Evolutionary conservation across 208 protist species (phyloP), one percentile per base, ranked within the genome.

Genomic region (Trichomonas tenax): DNA sequence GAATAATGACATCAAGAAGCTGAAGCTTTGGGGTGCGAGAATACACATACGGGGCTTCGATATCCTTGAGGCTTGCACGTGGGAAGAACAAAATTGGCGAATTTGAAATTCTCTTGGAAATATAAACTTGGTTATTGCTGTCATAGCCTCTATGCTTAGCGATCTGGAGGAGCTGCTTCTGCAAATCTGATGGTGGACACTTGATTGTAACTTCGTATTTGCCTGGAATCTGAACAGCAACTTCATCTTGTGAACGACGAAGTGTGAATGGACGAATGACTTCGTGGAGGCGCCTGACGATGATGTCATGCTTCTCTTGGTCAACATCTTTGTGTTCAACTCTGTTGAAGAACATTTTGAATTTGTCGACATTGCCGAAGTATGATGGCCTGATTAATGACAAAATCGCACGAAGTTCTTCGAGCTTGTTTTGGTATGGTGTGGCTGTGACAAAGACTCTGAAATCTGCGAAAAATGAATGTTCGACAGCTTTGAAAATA

Each of bases 221-320:
- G 11, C 44, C 44, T 93, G 86, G 40, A 34, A 93, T 93, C 9
- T 93, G 23, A 14, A 51, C 17, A 2, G 23, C 3, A 26, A 99
- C 98, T 46, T 98, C 98, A 34, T 97, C 97, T 96, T 99, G 99
- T 46, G 98, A 98, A 96, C 99, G 98, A 34, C 99, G 98, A 63
- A 98, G 84, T 14, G 98, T 63, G 63, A 97, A 98, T n/a, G 97
- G 97, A 89, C 96, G 49, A 44, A 98, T 72, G 9, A 95, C 41
- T 2, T 96, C 63, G 36, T 97, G 97, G 8, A 98, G 96, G 41
- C 86, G 11, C 3, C 31, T 23, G 0, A 93, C 26, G 38, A 93
- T 26, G 1, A 34, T 15, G 21, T 93, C 44, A 4, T 51, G 23
- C 9, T 51, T 17, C 15, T 34, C 44, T 34, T 23, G 26, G 31